Percentiles rank a stretch among this genome's conserved stretches.
phyloP scores from a whole-genome alignment of 179 eudicot genomes.

The Corrigiola litoralis region DNA sequence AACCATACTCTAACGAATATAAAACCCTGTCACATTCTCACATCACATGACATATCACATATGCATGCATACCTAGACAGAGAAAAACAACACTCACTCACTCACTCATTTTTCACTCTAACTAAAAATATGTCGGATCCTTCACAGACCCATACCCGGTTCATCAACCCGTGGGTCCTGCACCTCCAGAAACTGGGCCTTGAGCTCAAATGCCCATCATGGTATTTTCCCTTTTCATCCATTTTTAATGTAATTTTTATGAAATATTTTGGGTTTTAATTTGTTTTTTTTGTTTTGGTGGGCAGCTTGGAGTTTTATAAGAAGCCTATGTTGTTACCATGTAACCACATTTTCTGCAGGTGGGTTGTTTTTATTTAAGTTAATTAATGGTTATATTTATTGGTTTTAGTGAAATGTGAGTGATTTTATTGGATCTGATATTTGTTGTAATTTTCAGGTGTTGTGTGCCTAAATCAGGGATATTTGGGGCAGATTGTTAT shows the following conservation, averaged over 20 bases:
- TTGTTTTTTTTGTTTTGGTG: background rate
- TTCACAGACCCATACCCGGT: constrained; percentile 29
- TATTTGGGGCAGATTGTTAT: constrained; percentile 51
- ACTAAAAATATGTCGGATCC: constrained; percentile 46
- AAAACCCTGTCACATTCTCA: background rate
- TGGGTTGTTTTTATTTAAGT: constrained; percentile 6
- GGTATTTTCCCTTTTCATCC: constrained; percentile 27
- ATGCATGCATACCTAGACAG: too few species aligned
- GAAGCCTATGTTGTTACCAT: constrained; percentile 65
- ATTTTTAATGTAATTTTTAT: background rate
- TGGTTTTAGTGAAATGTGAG: background rate
- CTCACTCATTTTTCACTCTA: background rate
- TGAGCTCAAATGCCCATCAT: constrained; percentile 76
- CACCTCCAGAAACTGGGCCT: constrained; percentile 74
- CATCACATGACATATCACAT: background rate
- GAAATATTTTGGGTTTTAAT: background rate
- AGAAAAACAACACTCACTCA: background rate
- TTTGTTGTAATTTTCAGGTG: constrained; percentile 31
- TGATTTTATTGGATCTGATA: background rate
- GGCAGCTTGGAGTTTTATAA: constrained; percentile 56
- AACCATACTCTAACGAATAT: background rate
- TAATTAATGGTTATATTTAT: background rate
- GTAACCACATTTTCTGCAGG: constrained; percentile 83
- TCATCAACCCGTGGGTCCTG: constrained; percentile 58
- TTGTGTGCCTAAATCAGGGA: constrained; percentile 41